These are phyloP conservation scores for Eleusine coracana DNA, from an alignment of 176 grass and related monocot genomes.

Conservation along the genomic window DNA sequence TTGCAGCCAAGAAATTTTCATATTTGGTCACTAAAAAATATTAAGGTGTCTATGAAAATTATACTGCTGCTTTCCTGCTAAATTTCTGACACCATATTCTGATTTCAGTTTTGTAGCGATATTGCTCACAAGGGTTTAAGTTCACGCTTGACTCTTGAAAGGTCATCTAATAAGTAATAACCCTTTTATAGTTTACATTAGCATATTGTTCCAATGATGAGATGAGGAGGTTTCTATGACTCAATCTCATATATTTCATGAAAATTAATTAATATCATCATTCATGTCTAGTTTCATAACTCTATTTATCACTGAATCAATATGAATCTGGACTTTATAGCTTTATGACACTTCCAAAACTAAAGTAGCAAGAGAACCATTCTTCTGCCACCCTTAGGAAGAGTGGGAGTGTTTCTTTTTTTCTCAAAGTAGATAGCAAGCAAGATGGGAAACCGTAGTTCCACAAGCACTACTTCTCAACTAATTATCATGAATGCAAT, in stretches of 20 bases:
- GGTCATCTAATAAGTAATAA: background rate
- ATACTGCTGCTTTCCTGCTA: background rate
- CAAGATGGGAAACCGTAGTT: background rate
- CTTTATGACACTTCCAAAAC: slow-evolving; percentile 1
- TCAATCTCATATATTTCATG: background rate
- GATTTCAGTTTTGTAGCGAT: background rate
- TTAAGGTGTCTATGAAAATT: background rate
- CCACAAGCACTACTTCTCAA: background rate
- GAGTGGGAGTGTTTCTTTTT: too few relatives aligned
- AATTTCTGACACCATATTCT: background rate
- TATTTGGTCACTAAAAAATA: background rate
- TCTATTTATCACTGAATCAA: background rate
- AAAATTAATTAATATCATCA: background rate
- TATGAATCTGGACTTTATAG: background rate
- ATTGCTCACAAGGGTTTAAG: background rate
- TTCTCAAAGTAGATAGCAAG: background rate
- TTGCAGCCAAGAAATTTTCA: background rate
- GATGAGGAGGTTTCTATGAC: background rate
- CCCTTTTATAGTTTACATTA: background rate
- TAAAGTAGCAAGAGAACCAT: background rate
- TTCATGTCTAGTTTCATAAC: background rate
- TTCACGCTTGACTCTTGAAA: background rate
- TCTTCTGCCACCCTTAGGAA: background rate
- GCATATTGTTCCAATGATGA: background rate
- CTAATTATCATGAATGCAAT: slow-evolving; percentile 1